Base-by-base conservation (phyloP, 208 protist genomes). In the Trypanosomatidae sp. region DNA sequence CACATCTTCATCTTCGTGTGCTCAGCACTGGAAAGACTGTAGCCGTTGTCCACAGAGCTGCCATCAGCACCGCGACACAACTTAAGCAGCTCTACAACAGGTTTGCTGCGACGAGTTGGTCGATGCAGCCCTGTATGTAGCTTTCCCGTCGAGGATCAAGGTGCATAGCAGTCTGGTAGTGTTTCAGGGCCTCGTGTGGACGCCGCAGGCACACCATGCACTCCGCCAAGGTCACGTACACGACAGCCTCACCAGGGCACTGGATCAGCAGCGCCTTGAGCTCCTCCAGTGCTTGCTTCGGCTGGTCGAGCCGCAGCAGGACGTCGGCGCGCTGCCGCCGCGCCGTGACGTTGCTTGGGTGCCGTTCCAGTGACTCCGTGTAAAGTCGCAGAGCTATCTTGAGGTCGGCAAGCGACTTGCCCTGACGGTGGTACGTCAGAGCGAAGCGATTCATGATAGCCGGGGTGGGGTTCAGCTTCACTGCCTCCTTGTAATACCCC, bases 301-400 rank as follows among this genome's bases (percentile, higher is more conserved):
- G 79, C 5, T 86, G 59, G 30, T 94, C 82, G 25, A 98, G 62
- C 22, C 84, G 75, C 66, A 97, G 77, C 22, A 99, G 81, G 49
- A 97, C 93, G 3, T 91, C 85, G 3, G 97, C 96, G 28, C 91
- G 94, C 66, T 98, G 95, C 79, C 93, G 98, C 46, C 89, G 88
- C 8, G 93, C 95, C 15, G 94, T 79, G 44, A 91, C 74, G 74
- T 98, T 98, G 43, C 70, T 74, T 44, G 92, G 91, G 79, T 98
- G 85, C 19, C 90, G 74, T 55, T 74, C 49, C 19, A 98, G 77
- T 1, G 94, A 87, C n/a, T 69, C 59, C 8, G 91, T 82, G 65
- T 98, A 91, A 33, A 93, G 85, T 0, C 68, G 73, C 22, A 98
- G 80, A 17, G 96, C 95, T 15, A 90, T 82, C 28, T 69, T 58